Conservation (phyloP, 2,329 filamentous ascomycete species). For the Penicillium sclerotiorum region DNA sequence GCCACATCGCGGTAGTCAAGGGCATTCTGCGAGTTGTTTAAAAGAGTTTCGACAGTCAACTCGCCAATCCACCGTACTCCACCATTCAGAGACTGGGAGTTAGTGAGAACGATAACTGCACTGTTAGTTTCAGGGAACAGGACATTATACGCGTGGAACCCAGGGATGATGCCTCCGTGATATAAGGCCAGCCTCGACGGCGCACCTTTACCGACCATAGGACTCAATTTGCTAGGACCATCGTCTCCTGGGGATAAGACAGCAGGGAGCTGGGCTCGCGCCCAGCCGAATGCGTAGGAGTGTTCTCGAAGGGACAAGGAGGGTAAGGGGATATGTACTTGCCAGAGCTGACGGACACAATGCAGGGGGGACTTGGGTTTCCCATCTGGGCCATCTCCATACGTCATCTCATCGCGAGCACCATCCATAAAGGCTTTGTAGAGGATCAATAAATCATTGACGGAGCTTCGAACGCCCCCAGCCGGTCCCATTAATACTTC, state of each 20-base stretch:
- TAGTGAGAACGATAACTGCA: background rate
- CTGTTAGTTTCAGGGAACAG: background rate
- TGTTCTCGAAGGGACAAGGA: background rate
- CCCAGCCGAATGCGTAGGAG: background rate
- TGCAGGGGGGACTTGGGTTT: background rate
- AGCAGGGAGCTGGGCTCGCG: background rate
- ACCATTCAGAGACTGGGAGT: background rate
- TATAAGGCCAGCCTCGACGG: background rate
- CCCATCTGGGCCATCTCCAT: background rate
- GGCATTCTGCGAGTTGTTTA: background rate
- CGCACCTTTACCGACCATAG: background rate
- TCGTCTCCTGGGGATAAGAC: background rate
- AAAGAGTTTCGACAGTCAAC: background rate
- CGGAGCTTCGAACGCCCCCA: background rate
- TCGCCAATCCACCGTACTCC: background rate
- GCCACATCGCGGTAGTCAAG: background rate
- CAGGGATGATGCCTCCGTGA: background rate
- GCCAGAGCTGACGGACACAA: background rate
- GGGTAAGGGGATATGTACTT: background rate
- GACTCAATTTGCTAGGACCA: background rate
- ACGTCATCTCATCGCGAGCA: background rate
- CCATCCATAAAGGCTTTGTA: background rate
- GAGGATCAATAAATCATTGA: background rate
- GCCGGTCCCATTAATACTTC: background rate
- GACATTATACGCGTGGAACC: background rate